These are phyloP conservation scores for Aspergillus sojae DNA, from an alignment of 2,329 filamentous ascomycete species.

Conservation along the genomic window DNA sequence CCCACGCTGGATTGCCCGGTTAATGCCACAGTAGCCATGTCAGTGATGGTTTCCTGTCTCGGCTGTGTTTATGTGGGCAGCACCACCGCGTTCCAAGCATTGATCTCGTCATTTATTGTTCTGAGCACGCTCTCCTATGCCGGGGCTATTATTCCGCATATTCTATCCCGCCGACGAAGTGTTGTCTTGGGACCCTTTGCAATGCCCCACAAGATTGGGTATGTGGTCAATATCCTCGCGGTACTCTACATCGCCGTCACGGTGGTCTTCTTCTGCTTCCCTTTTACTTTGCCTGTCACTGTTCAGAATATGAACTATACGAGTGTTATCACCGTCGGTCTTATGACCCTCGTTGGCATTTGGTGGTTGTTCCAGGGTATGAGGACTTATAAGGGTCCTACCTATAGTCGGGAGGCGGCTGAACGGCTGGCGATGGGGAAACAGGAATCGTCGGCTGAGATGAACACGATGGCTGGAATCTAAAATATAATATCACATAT, in stretches of 20 bases:
- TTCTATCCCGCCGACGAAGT: constrained; percentile 49
- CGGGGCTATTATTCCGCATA: constrained; percentile 63
- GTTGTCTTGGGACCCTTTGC: constrained; percentile 60
- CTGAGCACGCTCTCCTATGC: constrained; percentile 61
- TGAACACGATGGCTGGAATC: not conserved
- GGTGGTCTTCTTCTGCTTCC: constrained; percentile 67
- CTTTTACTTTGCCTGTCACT: constrained; percentile 50
- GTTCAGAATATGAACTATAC: constrained; percentile 58
- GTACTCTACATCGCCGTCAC: constrained; percentile 63
- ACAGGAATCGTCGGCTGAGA: not conserved
- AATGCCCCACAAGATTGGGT: constrained; percentile 41
- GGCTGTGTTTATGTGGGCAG: constrained; percentile 67
- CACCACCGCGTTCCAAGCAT: constrained; percentile 67
- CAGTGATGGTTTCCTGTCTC: constrained; percentile 56
- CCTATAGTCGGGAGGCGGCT: constrained; percentile 54
- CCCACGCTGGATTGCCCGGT: constrained; percentile 54
- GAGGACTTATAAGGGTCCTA: constrained; percentile 37
- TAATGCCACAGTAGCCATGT: constrained; percentile 58
- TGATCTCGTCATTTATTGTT: constrained; percentile 64
- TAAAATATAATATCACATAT: no score
- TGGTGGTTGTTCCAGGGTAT: constrained; percentile 39
- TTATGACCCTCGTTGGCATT: constrained; percentile 34
- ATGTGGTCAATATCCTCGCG: constrained; percentile 54
- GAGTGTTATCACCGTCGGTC: constrained; percentile 41
- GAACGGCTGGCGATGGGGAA: constrained; percentile 46